These are phyloP conservation scores for Colletotrichum noveboracense DNA, from an alignment of 2,329 filamentous ascomycete genomes.

Conservation along the genomic window DNA sequence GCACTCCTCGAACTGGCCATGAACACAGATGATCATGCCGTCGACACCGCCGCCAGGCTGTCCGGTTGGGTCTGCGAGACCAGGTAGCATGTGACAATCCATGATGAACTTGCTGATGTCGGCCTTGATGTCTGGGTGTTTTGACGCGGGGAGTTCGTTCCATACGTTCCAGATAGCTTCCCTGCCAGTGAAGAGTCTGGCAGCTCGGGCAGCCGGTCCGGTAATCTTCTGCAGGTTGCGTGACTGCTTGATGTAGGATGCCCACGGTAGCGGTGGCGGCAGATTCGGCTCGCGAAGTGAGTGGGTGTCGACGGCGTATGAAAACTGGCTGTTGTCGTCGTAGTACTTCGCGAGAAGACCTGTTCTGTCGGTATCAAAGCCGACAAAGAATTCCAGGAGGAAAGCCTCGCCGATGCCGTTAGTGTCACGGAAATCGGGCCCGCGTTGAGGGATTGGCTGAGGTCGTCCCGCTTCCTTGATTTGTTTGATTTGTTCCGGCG, in stretches of 20 bases:
- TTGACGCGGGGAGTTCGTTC: constrained; percentile 72
- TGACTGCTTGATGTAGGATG: constrained; percentile 76
- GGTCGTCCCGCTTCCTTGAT: constrained; percentile 54
- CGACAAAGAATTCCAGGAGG: constrained; percentile 73
- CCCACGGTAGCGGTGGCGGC: constrained; percentile 65
- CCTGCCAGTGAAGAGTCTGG: constrained; percentile 69
- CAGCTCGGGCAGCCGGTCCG: constrained; percentile 62
- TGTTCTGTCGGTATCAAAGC: constrained; percentile 75
- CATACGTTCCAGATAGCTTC: constrained; percentile 72
- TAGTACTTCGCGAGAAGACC: constrained; percentile 72
- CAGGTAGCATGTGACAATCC: constrained; percentile 78
- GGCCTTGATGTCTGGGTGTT: constrained; percentile 73
- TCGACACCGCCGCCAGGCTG: constrained; percentile 70
- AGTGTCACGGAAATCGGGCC: constrained; percentile 76
- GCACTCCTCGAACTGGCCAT: constrained; percentile 83
- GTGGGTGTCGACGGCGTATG: constrained; percentile 72
- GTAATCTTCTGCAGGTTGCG: constrained; percentile 78
- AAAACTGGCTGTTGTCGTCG: constrained; percentile 77
- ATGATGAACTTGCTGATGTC: constrained; percentile 79
- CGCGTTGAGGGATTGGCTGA: constrained; percentile 65
- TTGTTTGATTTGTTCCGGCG: constrained; percentile 70
- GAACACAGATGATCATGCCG: constrained; percentile 78
- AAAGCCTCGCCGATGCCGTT: constrained; percentile 78
- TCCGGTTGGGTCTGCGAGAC: constrained; percentile 72
- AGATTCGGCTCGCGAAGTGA: constrained; percentile 53